A percentile compares a stretch with the other conserved stretches of the same genome.
Evolutionary conservation across 768 basidiomycete species (phyloP).

Genomic region (Hericium erinaceus): DNA sequence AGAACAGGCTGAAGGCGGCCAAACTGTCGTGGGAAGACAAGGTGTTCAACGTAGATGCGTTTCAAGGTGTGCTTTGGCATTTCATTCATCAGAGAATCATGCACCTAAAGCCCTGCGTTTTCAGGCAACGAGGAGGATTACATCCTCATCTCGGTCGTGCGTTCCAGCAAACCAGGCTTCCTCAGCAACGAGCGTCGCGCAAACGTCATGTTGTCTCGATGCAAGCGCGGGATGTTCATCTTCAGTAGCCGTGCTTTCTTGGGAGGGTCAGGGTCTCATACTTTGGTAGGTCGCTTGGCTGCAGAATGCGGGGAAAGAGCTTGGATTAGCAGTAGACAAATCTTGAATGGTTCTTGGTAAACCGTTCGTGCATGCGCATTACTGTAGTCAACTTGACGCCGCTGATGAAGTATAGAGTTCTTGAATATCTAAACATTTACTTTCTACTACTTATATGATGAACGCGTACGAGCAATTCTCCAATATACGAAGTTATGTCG

Average conservation of each 20-base stretch:
- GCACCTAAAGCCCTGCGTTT: neutral
- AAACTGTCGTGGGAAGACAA: conserved; percentile 18
- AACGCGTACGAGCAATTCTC: no score
- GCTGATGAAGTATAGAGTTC: no score
- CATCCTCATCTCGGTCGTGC: conserved; percentile 25
- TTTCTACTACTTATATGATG: no score
- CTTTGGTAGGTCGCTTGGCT: conserved; percentile 20
- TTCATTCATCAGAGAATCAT: neutral
- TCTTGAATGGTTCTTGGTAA: conserved; percentile 1
- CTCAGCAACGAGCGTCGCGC: conserved; percentile 19
- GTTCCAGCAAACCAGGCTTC: conserved; percentile 24
- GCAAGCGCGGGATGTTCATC: conserved; percentile 25
- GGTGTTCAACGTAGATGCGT: conserved; percentile 27
- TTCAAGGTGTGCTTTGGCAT: conserved; percentile 21
- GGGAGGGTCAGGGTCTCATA: conserved; percentile 2
- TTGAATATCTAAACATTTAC: no score
- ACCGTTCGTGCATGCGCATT: no score
- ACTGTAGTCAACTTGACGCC: no score
- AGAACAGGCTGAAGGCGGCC: conserved; percentile 16
- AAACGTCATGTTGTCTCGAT: conserved; percentile 30
- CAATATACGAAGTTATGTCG: no score
- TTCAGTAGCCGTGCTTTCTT: conserved; percentile 19
- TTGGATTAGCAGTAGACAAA: conserved; percentile 8
- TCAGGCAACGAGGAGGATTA: conserved; percentile 26
- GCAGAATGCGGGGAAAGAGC: conserved; percentile 11